Evolutionary conservation across 257 asterid genomes (phyloP), one percentile per base, ranked within the genome.

Genomic region (Verbascum thapsus): DNA sequence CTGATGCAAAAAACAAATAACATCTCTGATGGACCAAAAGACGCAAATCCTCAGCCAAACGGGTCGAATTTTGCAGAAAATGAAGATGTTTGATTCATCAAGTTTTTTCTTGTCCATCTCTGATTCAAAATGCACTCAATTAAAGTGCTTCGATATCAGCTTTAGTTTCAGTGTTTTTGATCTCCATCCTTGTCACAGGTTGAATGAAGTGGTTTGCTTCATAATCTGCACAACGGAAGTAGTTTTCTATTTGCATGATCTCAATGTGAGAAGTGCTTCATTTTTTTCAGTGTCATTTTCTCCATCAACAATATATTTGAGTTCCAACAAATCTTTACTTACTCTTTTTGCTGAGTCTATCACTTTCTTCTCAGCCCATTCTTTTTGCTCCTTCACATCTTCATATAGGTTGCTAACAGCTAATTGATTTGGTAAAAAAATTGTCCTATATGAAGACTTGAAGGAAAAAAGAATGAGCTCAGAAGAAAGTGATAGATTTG

Each of bases 381-480:
- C 22, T 19, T 57, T 57, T 17, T 7, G 15, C 8, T 15, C 26
- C 44, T 22, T 9, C 8, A 43, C 66, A 20, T 7, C 12, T 42
- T 26, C 53, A 4, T 43, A n/a, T 23, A 43, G 39, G 43, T 72
- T 0, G 44, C 15, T 61, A 30, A 54, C 10, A 47, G 61, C n/a
- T n/a, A n/a, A n/a, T n/a, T n/a, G n/a, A n/a, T n/a, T n/a, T n/a
- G 64, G 39, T 69, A 0, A 17, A 19, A 20, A 9, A 16, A n/a
- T n/a, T n/a, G n/a, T n/a, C n/a, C 50, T 70, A 13, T 53, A 64
- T 10, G 73, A 59, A 13, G 17, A 23, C 57, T 61, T 69, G 10
- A 20, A 59, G 18, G 58, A 22, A 19, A 23, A 74, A 69, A 10
- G 41, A 58, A 37, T 64, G 72, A 69, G 75, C 75, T 5, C 13